These are phyloP conservation scores for Ophiostoma montium DNA, from an alignment of 2,329 filamentous ascomycete genomes.

Conservation along the genomic window DNA sequence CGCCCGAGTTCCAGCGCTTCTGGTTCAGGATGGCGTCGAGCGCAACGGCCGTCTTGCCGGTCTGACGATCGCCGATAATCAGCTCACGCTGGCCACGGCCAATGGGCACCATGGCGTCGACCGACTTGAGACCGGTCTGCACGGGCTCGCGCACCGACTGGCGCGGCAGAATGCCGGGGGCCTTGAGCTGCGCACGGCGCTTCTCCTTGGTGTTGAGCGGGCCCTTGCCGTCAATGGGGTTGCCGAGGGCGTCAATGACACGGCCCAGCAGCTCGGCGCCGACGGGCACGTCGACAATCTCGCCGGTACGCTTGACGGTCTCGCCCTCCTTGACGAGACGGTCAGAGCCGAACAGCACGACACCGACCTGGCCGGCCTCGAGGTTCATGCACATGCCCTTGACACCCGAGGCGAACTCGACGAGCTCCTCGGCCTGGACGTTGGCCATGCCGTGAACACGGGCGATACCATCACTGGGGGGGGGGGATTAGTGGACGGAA, in stretches of 20 bases:
- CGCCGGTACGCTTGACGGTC: conserved; percentile 97
- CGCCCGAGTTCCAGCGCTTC: conserved; percentile 85
- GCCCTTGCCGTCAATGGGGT: conserved; percentile 99
- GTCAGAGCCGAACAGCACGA: conserved; percentile 99
- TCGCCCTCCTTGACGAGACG: conserved; percentile 99
- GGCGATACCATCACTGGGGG: conserved; percentile 92
- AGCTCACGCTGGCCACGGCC: conserved; percentile 99
- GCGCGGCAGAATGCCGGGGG: conserved; percentile 93
- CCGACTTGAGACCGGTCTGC: conserved; percentile 97
- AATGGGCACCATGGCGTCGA: conserved; percentile 99
- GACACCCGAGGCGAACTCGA: conserved; percentile 99
- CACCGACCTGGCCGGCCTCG: conserved; percentile 99
- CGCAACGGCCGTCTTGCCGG: conserved; percentile 97
- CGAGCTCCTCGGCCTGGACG: conserved; percentile 99
- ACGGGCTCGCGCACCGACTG: conserved; percentile 96
- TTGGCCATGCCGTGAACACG: conserved; percentile 99
- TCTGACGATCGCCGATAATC: conserved; percentile 99
- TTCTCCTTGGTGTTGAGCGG: conserved; percentile 84
- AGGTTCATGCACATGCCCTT: conserved; percentile 99
- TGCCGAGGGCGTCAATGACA: conserved; percentile 96
- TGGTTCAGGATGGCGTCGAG: conserved; percentile 99
- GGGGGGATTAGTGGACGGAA: conserved; percentile 19
- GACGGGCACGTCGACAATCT: conserved; percentile 98
- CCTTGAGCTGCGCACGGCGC: conserved; percentile 97
- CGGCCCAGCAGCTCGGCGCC: conserved; percentile 86